Percentiles rank a stretch among this genome's conserved stretches.
Evolutionary conservation across 495 filamentous ascomycete species (phyloP).

Genomic region (Hyphodiscus hymeniophilus): DNA sequence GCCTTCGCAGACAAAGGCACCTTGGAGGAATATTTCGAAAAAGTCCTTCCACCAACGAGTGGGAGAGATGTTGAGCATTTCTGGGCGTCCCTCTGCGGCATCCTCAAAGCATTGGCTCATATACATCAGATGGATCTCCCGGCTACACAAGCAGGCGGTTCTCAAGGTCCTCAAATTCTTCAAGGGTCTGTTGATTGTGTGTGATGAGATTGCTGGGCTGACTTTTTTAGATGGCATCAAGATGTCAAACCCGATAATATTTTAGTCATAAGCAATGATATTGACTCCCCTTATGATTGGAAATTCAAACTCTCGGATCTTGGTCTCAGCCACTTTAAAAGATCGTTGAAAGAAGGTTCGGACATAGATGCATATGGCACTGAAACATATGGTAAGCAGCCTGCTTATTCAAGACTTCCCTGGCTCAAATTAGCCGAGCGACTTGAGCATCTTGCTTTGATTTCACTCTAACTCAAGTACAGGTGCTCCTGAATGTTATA

Average conservation of each 20-base stretch:
- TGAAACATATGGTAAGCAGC: constrained; percentile 24
- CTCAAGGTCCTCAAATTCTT: too few relatives aligned
- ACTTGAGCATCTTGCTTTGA: too few relatives aligned
- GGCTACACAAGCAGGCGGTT: neutral
- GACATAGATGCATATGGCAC: constrained; percentile 26
- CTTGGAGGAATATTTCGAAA: constrained; percentile 32
- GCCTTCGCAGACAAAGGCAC: constrained; percentile 37
- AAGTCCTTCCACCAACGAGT: constrained; percentile 21
- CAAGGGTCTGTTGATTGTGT: too few relatives aligned
- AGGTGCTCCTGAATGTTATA: constrained; percentile 29
- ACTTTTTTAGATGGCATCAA: constrained; percentile 27
- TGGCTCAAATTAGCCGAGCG: too few relatives aligned
- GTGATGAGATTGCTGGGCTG: too few relatives aligned
- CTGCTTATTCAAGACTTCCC: constrained; percentile 3
- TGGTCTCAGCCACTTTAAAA: constrained; percentile 27
- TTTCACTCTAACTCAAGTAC: constrained; percentile 1
- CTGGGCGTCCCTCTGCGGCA: constrained; percentile 32
- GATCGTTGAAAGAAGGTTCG: constrained; percentile 3
- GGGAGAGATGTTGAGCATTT: constrained; percentile 29
- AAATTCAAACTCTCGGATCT: constrained; percentile 33
- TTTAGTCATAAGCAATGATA: constrained; percentile 24
- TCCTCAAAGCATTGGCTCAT: constrained; percentile 29
- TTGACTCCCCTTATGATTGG: constrained; percentile 23
- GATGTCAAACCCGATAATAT: constrained; percentile 34
- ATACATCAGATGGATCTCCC: neutral